A percentile compares a stretch with the other conserved stretches of the same genome.
Conservation (phyloP, 2,329 filamentous ascomycete genomes). For the Fusarium domesticum region DNA sequence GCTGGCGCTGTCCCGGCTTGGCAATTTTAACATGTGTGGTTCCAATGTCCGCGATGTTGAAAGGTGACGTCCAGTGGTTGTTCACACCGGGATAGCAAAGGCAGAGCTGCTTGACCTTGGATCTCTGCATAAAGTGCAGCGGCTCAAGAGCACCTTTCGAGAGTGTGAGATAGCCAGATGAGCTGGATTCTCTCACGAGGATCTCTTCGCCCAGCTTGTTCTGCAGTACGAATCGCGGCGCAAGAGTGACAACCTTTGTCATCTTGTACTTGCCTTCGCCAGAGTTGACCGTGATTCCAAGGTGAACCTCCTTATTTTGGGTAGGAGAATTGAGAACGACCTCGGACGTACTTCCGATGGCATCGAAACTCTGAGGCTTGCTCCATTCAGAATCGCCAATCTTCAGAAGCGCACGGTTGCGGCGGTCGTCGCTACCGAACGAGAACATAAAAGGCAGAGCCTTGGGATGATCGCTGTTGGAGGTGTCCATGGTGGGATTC, state of each 20-base stretch:
- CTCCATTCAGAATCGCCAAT: conserved; percentile 93
- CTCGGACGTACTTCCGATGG: conserved; percentile 89
- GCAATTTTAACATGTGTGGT: conserved; percentile 92
- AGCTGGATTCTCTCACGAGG: conserved; percentile 86
- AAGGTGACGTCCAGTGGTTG: conserved; percentile 96
- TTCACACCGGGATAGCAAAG: conserved; percentile 91
- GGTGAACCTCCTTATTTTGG: conserved; percentile 77
- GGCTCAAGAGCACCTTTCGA: conserved; percentile 77
- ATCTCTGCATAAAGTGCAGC: conserved; percentile 84
- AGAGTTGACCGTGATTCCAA: conserved; percentile 83
- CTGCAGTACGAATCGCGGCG: conserved; percentile 89
- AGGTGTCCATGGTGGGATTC: conserved; percentile 52
- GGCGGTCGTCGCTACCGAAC: conserved; percentile 80
- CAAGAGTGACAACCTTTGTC: conserved; percentile 90
- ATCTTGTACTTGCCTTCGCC: conserved; percentile 98
- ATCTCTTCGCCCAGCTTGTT: conserved; percentile 90
- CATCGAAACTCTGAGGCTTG: conserved; percentile 96
- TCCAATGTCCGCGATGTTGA: conserved; percentile 94
- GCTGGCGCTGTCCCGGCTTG: conserved; percentile 84
- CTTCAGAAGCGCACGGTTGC: conserved; percentile 84
- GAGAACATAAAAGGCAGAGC: conserved; percentile 95
- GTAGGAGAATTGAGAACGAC: conserved; percentile 74
- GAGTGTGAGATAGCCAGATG: conserved; percentile 77
- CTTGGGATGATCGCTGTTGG: conserved; percentile 59
- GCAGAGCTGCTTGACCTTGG: conserved; percentile 80